These are phyloP conservation scores for Fraxinus baroniana DNA, from an alignment of 305 asterid genomes.

Conservation along the genomic window DNA sequence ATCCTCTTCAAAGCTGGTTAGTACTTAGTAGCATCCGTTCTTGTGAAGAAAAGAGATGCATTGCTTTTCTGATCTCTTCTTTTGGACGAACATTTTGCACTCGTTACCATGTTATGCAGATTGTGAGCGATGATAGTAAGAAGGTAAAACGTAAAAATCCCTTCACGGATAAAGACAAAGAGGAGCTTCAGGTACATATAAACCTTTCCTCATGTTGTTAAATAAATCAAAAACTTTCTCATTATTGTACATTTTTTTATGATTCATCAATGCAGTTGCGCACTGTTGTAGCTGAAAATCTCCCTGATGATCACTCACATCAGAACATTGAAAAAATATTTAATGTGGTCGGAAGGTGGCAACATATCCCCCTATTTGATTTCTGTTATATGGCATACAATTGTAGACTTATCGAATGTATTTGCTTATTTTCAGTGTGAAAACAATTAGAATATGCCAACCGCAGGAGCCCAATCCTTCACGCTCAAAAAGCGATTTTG, in stretches of 20 bases:
- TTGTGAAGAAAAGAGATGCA: neutral
- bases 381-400: neutral
- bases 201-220: neutral
- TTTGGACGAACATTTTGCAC: neutral
- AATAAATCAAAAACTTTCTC: neutral
- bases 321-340: constrained; percentile 92
- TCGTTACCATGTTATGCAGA: constrained; percentile 24
- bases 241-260: neutral
- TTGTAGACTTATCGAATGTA: neutral
- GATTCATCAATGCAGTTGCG: constrained; percentile 46
- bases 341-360: constrained; percentile 79
- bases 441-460: constrained; percentile 86
- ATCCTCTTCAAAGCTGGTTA: constrained; percentile 75
- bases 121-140: constrained; percentile 74
- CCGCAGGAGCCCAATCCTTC: constrained; percentile 80
- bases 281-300: constrained; percentile 88
- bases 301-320: constrained; percentile 96
- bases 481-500: constrained; percentile 66
- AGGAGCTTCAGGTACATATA: constrained; percentile 72
- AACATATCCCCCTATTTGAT: neutral
- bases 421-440: constrained; percentile 46
- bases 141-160: constrained; percentile 71
- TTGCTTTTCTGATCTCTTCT: neutral
- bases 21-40: neutral
- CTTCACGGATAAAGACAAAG: constrained; percentile 80